Evolutionary conservation across 1,284 basidiomycete genomes (phyloP).

Genomic region (Boletellus dicymbophilus): DNA sequence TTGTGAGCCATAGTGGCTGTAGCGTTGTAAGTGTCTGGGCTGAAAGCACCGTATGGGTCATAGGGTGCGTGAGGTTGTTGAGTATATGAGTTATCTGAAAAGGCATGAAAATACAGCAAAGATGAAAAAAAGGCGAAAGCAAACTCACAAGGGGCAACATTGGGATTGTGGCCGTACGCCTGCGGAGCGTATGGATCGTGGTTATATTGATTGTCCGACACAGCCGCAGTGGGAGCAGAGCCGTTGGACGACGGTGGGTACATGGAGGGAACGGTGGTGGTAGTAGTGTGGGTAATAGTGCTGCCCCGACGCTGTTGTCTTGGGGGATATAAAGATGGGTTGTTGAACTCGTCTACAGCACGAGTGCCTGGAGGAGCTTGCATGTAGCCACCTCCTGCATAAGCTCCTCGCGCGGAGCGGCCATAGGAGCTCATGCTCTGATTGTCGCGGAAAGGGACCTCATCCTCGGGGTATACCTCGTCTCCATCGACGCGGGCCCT

Average conservation of each 20-base stretch:
- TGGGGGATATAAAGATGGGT: constrained; percentile 44
- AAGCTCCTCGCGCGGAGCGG: constrained; percentile 33
- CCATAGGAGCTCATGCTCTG: constrained; percentile 31
- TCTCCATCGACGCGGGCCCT: constrained; percentile 60
- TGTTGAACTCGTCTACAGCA: constrained; percentile 75
- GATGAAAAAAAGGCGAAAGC: background rate
- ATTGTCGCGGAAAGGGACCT: constrained; percentile 38
- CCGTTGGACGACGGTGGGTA: constrained; percentile 35
- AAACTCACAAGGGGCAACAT: constrained; percentile 56
- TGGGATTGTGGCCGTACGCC: constrained; percentile 56
- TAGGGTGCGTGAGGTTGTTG: constrained; percentile 53
- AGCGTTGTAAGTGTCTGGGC: constrained; percentile 42
- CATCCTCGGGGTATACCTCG: constrained; percentile 49
- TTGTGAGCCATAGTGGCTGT: constrained; percentile 33
- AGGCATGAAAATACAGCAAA: constrained; percentile 1
- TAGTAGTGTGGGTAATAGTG: constrained; percentile 40
- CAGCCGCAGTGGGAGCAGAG: constrained; percentile 18
- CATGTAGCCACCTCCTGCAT: constrained; percentile 61
- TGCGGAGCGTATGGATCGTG: constrained; percentile 37
- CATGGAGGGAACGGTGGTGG: constrained; percentile 45
- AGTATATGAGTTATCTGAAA: constrained; percentile 52
- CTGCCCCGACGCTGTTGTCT: constrained; percentile 45
- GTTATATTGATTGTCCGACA: constrained; percentile 31
- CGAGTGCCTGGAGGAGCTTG: constrained; percentile 63
- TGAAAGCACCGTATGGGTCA: constrained; percentile 50